A percentile compares a stretch with the other conserved stretches of the same genome.
Conservation (phyloP, 306 rosid species). For the Hippophae rhamnoides region DNA sequence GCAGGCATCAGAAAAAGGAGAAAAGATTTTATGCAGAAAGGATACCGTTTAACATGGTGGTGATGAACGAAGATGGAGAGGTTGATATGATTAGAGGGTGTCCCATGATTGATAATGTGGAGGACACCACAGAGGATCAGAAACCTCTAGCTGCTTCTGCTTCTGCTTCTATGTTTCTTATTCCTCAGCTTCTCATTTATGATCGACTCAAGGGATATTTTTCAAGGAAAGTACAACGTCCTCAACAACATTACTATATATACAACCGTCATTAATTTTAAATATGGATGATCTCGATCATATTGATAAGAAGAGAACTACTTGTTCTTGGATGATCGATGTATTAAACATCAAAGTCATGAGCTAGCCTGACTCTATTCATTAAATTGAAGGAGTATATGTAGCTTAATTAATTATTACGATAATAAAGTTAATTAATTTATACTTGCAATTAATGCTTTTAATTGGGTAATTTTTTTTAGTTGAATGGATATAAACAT, state of each 20-base stretch:
- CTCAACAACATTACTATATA: not conserved
- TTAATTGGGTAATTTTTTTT: too few species aligned
- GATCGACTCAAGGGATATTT: conserved; percentile 13
- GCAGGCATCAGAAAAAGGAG: conserved; percentile 40
- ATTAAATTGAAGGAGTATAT: too few species aligned
- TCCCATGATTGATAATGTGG: not conserved
- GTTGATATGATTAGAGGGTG: conserved; percentile 32
- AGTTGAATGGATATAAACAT: too few species aligned
- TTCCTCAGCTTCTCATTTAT: conserved; percentile 16
- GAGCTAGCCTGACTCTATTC: too few species aligned
- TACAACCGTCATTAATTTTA: too few species aligned
- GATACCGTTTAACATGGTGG: conserved; percentile 38
- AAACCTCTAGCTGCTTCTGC: not conserved
- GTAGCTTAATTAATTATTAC: too few species aligned
- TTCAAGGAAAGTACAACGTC: not conserved
- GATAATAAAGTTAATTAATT: too few species aligned
- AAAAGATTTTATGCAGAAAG: conserved; percentile 26
- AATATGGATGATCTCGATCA: too few species aligned
- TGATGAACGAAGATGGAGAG: conserved; percentile 43
- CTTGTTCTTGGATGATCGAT: too few species aligned
- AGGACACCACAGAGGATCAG: conserved; percentile 12
- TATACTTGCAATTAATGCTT: too few species aligned
- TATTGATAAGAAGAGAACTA: too few species aligned
- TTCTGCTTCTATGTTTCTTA: not conserved
- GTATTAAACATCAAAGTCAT: too few species aligned